These are phyloP conservation scores for Boletus subparvulus DNA, from an alignment of 768 basidiomycete genomes.

Conservation along the genomic window DNA sequence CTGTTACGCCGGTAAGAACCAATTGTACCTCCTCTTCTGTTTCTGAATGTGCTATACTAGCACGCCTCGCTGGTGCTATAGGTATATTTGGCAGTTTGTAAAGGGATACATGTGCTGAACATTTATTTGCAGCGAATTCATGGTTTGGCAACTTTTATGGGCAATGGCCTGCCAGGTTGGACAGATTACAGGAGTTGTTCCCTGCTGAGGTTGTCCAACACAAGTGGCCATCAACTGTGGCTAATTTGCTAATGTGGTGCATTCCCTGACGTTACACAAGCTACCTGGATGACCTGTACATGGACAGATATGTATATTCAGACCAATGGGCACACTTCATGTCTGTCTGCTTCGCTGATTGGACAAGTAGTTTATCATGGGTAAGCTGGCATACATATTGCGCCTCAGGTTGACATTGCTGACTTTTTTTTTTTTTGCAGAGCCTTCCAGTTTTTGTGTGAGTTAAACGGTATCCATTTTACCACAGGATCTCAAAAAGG, in stretches of 20 bases:
- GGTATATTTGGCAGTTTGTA: slow-evolving; percentile 32
- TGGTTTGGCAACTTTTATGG: slow-evolving; percentile 58
- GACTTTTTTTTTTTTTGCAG: slow-evolving; percentile 17
- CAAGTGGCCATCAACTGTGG: slow-evolving; percentile 33
- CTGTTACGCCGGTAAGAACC: slow-evolving; percentile 42
- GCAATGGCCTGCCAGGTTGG: slow-evolving; percentile 52
- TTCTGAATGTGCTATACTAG: slow-evolving; percentile 25
- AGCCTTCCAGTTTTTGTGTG: slow-evolving; percentile 28
- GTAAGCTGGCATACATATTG: slow-evolving; percentile 32
- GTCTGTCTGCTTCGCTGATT: slow-evolving; percentile 43
- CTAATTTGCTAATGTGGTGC: slow-evolving; percentile 46
- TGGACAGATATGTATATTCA: slow-evolving; percentile 55
- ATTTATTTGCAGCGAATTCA: slow-evolving; percentile 40
- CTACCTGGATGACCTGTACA: slow-evolving; percentile 46
- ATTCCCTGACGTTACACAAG: slow-evolving; percentile 42
- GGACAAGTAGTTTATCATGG: slow-evolving; percentile 43
- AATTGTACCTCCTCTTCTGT: neutral
- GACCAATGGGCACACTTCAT: slow-evolving; percentile 55
- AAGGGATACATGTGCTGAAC: neutral
- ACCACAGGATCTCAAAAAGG: slow-evolving; percentile 26
- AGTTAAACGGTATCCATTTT: slow-evolving; percentile 10
- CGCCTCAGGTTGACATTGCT: neutral
- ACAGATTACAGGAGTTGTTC: slow-evolving; percentile 51
- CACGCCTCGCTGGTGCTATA: slow-evolving; percentile 49
- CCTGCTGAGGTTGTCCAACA: slow-evolving; percentile 35